Evolutionary conservation across 331 rosid genomes (phyloP), one percentile per base, ranked within the genome.

Genomic region (Telfairia occidentalis): DNA sequence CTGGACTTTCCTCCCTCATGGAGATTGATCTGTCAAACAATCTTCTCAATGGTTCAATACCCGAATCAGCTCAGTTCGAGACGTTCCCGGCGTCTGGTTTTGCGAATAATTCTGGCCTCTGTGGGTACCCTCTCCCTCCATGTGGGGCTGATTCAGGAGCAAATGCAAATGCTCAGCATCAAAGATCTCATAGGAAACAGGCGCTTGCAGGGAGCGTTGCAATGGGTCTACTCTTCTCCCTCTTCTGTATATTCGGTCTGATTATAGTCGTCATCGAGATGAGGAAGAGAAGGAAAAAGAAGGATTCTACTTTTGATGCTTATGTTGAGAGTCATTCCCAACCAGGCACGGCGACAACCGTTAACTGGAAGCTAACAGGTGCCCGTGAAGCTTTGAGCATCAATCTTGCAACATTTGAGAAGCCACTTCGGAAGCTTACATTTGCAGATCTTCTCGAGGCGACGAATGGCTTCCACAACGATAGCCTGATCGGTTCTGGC

Each of bases 401-500:
- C 58, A 90, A 88, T 80, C 96, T 94, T 12, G 87, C 96, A 13
- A 80, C 98, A 5, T 94, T 94, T 38, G 96, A 91, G 82, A 90
- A 86, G 83, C 98, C 96, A 7, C 89, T 94, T 0, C 67, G 88
- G 32, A 94, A 87, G 86, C 97, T 94, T 38, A 94, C 98, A 13
- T 94, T 91, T 28, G 96, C 89, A 0, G 98, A 94, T 61, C 97
- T 94, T 77, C 90, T 94, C 3, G 87, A 87, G 29, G 96, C 98
- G 9, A 94, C 98, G 34, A 88, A 90, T 76, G 93, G 92, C 65
- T 94, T 94, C 84, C 96, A 91, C 87, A 81, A 88, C 4, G 89
- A 91, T 63, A 89, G 96, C 69, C 84, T 90, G 58, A 84, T 94
- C 13, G 98, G 98, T 34, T 84, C 88, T 0, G 96, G 97, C 0